Conservation (phyloP, 2,329 filamentous ascomycete species). For the Monosporascus sp. region DNA sequence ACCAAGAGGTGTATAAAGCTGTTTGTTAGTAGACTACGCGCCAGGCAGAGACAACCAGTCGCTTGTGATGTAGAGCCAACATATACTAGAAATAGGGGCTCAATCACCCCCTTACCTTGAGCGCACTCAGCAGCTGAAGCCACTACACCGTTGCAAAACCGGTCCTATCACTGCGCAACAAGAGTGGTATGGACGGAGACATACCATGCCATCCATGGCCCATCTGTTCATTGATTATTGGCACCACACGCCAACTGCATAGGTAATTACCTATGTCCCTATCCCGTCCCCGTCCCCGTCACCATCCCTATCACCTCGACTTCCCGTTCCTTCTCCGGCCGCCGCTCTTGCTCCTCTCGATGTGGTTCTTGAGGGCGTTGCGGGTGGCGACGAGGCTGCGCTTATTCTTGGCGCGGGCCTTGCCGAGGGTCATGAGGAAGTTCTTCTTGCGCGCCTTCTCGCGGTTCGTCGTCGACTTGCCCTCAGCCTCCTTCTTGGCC, state of each 20-base stretch:
- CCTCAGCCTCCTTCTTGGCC: slow-evolving; percentile 80
- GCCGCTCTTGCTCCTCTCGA: slow-evolving; percentile 77
- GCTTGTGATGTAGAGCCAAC: too few species aligned
- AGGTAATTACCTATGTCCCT: neutral
- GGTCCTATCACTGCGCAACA: too few species aligned
- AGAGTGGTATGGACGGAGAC: too few species aligned
- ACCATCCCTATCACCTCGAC: slow-evolving; percentile 5
- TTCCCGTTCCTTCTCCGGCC: slow-evolving; percentile 69
- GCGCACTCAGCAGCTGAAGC: too few species aligned
- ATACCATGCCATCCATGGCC: neutral
- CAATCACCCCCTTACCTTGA: too few species aligned
- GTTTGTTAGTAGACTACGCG: too few species aligned
- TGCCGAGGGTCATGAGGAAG: slow-evolving; percentile 95
- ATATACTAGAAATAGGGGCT: too few species aligned
- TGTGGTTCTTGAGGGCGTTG: slow-evolving; percentile 74
- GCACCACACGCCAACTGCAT: neutral
- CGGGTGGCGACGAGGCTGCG: slow-evolving; percentile 82
- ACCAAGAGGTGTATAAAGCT: too few species aligned
- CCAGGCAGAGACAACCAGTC: too few species aligned
- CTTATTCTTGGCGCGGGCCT: slow-evolving; percentile 94
- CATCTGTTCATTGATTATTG: neutral
- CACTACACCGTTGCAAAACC: too few species aligned
- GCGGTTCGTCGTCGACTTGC: slow-evolving; percentile 95
- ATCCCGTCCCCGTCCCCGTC: neutral
- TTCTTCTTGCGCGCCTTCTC: slow-evolving; percentile 98